A percentile compares a stretch with the other conserved stretches of the same genome.
Conservation (phyloP, 352 stramenopile species). For the Stramenopiles sp. region DNA sequence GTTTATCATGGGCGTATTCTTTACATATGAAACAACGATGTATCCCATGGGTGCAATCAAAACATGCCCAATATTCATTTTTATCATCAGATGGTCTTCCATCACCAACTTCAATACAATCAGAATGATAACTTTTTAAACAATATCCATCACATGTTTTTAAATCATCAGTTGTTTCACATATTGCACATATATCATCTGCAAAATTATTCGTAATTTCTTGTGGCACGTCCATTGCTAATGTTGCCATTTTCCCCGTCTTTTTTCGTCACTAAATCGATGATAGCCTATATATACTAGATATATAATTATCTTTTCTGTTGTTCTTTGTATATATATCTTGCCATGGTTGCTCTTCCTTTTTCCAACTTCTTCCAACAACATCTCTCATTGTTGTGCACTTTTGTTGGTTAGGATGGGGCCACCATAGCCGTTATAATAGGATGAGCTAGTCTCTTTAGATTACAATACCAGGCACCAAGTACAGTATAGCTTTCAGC, state of each 20-base stretch:
- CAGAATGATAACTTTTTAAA: background rate
- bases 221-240: background rate
- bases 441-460: too few relatives aligned
- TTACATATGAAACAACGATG: conserved; percentile 5
- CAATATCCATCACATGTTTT: background rate
- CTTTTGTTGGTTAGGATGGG: too few relatives aligned
- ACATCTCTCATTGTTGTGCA: too few relatives aligned
- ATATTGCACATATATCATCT: conserved; percentile 6
- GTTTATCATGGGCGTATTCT: conserved; percentile 1
- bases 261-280: too few relatives aligned
- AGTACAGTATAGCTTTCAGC: too few relatives aligned
- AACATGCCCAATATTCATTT: conserved; percentile 1
- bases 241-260: background rate
- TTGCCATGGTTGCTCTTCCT: too few relatives aligned
- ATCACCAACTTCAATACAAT: conserved; percentile 1
- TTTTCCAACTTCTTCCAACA: too few relatives aligned
- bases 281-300: background rate
- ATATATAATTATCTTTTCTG: too few relatives aligned
- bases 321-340: too few relatives aligned
- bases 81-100: background rate
- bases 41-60: background rate
- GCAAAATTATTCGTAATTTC: background rate
- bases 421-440: too few relatives aligned
- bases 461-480: too few relatives aligned
- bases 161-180: background rate